phyloP scores from a whole-genome alignment of 768 basidiomycete genomes.

The Leccinum aurantiacum region DNA sequence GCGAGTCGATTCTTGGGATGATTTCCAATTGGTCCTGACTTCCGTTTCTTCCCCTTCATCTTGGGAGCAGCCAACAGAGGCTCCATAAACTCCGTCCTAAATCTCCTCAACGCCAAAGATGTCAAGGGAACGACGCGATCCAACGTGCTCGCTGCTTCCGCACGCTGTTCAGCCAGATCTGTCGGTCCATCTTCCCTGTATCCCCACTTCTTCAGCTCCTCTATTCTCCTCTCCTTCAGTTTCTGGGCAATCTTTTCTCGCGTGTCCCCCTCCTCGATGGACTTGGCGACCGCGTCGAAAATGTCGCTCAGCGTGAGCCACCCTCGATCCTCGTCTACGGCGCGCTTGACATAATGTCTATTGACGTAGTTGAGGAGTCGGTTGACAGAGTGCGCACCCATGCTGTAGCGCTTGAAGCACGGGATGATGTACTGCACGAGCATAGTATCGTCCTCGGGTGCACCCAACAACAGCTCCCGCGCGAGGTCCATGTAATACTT shows the following conservation, averaged over 20 bases:
- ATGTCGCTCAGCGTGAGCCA: constrained; percentile 72
- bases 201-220: constrained; percentile 74
- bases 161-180: constrained; percentile 64
- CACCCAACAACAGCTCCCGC: constrained; percentile 59
- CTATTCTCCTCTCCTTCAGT: constrained; percentile 51
- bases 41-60: constrained; percentile 49
- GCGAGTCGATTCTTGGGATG: constrained; percentile 66
- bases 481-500: constrained; percentile 63
- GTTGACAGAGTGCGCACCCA: constrained; percentile 66
- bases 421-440: constrained; percentile 71
- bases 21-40: constrained; percentile 36
- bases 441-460: constrained; percentile 63
- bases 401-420: constrained; percentile 67
- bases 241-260: constrained; percentile 59
- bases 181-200: constrained; percentile 50
- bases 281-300: constrained; percentile 57
- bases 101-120: constrained; percentile 67
- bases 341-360: constrained; percentile 72
- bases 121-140: constrained; percentile 66
- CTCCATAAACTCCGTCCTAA: constrained; percentile 71
- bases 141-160: constrained; percentile 68
- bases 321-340: constrained; percentile 74
- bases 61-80: constrained; percentile 69
- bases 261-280: constrained; percentile 50
- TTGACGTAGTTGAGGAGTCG: constrained; percentile 74